A percentile compares a stretch with the other conserved stretches of the same genome.
Evolutionary conservation across 495 filamentous ascomycete genomes (phyloP).

Genomic region (Penicillium daleae): DNA sequence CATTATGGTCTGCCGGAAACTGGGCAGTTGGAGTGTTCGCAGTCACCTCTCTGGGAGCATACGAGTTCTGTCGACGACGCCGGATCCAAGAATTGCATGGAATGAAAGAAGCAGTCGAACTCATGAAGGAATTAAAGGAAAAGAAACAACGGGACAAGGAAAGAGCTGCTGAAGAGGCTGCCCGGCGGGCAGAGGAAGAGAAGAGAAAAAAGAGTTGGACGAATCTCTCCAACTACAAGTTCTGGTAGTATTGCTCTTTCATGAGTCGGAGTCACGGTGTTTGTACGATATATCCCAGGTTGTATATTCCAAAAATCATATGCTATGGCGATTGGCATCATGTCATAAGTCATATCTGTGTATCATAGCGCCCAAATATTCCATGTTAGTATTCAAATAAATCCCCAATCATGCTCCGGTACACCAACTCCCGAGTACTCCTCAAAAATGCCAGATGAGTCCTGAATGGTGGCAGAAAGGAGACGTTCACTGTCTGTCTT

Average conservation of each 20-base stretch:
- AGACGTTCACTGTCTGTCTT: slow-evolving; percentile 10
- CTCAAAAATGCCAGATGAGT: slow-evolving; percentile 11
- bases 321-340: slow-evolving; percentile 23
- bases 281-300: slow-evolving; percentile 31
- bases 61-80: slow-evolving; percentile 79
- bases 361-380: slow-evolving; percentile 34
- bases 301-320: slow-evolving; percentile 39
- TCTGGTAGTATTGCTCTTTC: slow-evolving; percentile 44
- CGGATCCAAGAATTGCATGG: slow-evolving; percentile 72
- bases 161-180: slow-evolving; percentile 54
- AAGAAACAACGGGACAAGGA: slow-evolving; percentile 70
- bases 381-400: slow-evolving; percentile 16
- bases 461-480: background rate
- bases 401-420: slow-evolving; percentile 11
- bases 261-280: slow-evolving; percentile 44
- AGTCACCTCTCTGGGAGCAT: slow-evolving; percentile 62
- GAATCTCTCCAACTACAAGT: slow-evolving; percentile 52
- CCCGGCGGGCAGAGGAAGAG: slow-evolving; percentile 48
- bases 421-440: background rate
- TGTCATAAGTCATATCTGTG: slow-evolving; percentile 35
- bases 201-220: slow-evolving; percentile 59
- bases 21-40: slow-evolving; percentile 83
- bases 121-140: slow-evolving; percentile 73
- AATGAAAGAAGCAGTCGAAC: slow-evolving; percentile 77
- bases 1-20: slow-evolving; percentile 65